Percentiles rank a stretch among this genome's conserved stretches.
phyloP scores from a whole-genome alignment of 495 filamentous ascomycete species.

The Penicillium desertorum region DNA sequence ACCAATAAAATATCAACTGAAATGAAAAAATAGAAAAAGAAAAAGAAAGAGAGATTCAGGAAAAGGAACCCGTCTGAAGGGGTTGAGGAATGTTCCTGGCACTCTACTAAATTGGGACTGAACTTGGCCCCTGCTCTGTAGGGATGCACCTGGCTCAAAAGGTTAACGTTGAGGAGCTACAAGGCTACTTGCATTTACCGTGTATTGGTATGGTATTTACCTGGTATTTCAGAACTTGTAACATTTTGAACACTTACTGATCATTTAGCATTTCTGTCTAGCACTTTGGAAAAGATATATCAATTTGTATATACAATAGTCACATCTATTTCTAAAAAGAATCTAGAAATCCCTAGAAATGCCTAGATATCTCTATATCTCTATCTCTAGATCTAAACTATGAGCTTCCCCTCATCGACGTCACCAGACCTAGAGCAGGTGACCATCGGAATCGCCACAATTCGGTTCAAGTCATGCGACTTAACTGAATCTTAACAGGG shows the following conservation, averaged over 20 bases:
- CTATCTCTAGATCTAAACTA: too few species aligned
- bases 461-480: conserved; percentile 12
- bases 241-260: background rate
- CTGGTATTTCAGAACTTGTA: background rate
- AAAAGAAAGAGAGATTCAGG: background rate
- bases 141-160: conserved; percentile 17
- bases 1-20: background rate
- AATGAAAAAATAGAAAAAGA: background rate
- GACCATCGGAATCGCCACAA: conserved; percentile 15
- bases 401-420: conserved; percentile 18
- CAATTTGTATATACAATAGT: too few species aligned
- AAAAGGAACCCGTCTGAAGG: conserved; percentile 5
- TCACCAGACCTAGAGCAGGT: conserved; percentile 22
- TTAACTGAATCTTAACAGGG: background rate
- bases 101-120: conserved; percentile 6
- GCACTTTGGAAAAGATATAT: too few species aligned
- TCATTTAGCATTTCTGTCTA: too few species aligned
- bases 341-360: too few species aligned
- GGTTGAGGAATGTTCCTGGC: conserved; percentile 8
- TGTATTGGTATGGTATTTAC: background rate
- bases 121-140: conserved; percentile 14
- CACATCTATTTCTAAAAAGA: too few species aligned
- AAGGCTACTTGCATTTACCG: background rate
- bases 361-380: too few species aligned
- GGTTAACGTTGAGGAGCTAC: conserved; percentile 14